Base-by-base conservation (phyloP, 768 basidiomycete genomes). In the Roridomyces roridus region DNA sequence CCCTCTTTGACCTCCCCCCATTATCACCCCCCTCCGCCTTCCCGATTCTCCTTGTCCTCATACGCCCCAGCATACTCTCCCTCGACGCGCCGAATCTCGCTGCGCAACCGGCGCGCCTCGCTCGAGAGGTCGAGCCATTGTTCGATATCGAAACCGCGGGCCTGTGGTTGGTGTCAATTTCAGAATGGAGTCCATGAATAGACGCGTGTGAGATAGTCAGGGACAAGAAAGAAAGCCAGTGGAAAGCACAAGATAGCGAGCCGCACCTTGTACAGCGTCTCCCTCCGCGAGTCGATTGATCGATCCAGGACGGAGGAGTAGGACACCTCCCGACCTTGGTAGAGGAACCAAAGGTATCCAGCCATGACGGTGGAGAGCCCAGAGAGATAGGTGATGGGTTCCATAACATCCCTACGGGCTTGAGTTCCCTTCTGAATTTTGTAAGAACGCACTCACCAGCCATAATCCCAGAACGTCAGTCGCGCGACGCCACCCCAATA, bases 401-500 rank as follows among this genome's bases (percentile, higher is more conserved):
- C 86, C 85, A 88, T 88, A 5, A 86, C 69, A 60, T 88, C 86
- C 82, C 81, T 79, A 28, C 63, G 66, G n/a, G 7, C n/a, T n/a
- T n/a, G n/a, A n/a, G n/a, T n/a, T n/a, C n/a, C n/a, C n/a, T n/a
- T n/a, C n/a, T n/a, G n/a, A n/a, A n/a, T n/a, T n/a, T n/a, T n/a
- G n/a, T n/a, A n/a, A n/a, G n/a, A n/a, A n/a, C n/a, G n/a, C n/a
- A n/a, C n/a, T n/a, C 52, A 81, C 80, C 81, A 84, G 15, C 82
- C 81, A 52, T 70, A 79, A 63, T 87, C 83, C 81, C 81, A 85
- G 67, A 85, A 86, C 51, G 86, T 89, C 46, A 85, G 70, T n/a
- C 85, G 75, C 36, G 84, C 83, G 3, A 89, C 85, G 3, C 77
- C 70, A 3, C 73, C 84, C 88, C 87, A 91, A 67, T 89, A 89